A percentile compares a stretch with the other conserved stretches of the same genome.
Evolutionary conservation across 2,329 filamentous ascomycete genomes (phyloP).

Genomic region (Periconia sp.): DNA sequence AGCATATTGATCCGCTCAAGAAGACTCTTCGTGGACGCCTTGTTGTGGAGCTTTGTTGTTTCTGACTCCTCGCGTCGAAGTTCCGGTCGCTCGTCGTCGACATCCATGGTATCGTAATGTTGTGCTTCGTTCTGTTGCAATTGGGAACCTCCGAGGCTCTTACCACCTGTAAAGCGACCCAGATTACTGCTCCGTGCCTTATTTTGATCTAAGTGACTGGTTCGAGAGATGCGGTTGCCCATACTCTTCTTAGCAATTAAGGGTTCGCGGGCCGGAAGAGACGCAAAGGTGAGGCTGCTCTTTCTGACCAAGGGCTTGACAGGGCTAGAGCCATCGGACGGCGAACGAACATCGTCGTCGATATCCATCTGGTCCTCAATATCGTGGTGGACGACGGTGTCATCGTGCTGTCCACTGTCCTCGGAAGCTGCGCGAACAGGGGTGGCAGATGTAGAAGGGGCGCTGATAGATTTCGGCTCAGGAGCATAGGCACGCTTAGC

Average conservation of each 20-base stretch:
- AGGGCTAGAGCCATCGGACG: conserved; percentile 75
- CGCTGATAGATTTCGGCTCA: conserved; percentile 29
- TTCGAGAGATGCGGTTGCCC: conserved; percentile 72
- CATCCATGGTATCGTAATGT: conserved; percentile 56
- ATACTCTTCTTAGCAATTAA: conserved; percentile 84
- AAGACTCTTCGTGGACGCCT: conserved; percentile 90
- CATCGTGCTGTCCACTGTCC: conserved; percentile 28
- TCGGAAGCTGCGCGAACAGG: conserved; percentile 32
- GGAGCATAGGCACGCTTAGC: conserved; percentile 25
- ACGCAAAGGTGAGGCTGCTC: conserved; percentile 93
- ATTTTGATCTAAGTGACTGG: conserved; percentile 75
- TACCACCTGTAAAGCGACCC: conserved; percentile 72
- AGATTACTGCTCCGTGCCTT: conserved; percentile 73
- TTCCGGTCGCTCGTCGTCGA: conserved; percentile 50
- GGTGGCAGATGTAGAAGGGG: conserved; percentile 20
- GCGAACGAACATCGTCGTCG: conserved; percentile 64
- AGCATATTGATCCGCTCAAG: conserved; percentile 90
- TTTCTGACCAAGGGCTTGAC: conserved; percentile 82
- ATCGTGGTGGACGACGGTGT: conserved; percentile 36
- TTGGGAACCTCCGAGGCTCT: conserved; percentile 64
- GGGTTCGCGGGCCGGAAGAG: conserved; percentile 88
- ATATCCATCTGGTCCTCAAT: conserved; percentile 48
- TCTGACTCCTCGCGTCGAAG: conserved; percentile 55
- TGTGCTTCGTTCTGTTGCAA: conserved; percentile 38
- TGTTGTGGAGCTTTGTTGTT: conserved; percentile 70